Conservation (phyloP, 352 stramenopile genomes). For the Phytopythium litorale region DNA sequence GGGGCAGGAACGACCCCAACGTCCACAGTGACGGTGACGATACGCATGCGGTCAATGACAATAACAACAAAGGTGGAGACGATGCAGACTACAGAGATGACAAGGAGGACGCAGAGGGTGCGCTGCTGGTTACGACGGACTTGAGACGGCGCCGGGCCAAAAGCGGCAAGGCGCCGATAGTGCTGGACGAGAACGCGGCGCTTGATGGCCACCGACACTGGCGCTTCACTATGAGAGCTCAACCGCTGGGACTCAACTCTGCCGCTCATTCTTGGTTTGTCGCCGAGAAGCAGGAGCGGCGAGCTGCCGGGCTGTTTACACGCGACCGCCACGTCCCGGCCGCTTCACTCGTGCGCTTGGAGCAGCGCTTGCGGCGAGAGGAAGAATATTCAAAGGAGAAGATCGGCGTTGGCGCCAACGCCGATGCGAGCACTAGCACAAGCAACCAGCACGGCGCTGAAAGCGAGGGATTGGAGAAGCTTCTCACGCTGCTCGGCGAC, state of each 20-base stretch:
- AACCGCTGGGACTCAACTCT: not conserved
- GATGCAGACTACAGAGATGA: not conserved
- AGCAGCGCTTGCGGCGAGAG: slow-evolving; percentile 2
- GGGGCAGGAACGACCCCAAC: slow-evolving; percentile 1
- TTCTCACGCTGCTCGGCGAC: not conserved
- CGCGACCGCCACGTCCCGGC: not conserved
- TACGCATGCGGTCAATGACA: not conserved
- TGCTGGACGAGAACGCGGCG: not conserved
- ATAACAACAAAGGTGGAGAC: not conserved
- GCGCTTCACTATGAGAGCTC: not conserved
- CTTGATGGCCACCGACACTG: not conserved
- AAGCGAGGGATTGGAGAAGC: not conserved
- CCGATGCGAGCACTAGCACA: not conserved
- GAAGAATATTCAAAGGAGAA: not conserved
- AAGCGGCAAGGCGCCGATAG: not conserved
- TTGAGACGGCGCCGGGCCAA: not conserved
- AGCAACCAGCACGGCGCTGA: not conserved
- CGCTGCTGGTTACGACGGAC: not conserved
- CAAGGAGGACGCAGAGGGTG: not conserved
- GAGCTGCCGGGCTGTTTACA: not conserved
- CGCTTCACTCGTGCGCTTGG: slow-evolving; percentile 1
- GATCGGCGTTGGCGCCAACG: not conserved
- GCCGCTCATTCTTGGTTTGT: not conserved
- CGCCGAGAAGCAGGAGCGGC: not conserved
- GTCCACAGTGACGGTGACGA: not conserved